Base-by-base conservation (phyloP, 495 filamentous ascomycete genomes). In the Hypoxylon lenormandii region DNA sequence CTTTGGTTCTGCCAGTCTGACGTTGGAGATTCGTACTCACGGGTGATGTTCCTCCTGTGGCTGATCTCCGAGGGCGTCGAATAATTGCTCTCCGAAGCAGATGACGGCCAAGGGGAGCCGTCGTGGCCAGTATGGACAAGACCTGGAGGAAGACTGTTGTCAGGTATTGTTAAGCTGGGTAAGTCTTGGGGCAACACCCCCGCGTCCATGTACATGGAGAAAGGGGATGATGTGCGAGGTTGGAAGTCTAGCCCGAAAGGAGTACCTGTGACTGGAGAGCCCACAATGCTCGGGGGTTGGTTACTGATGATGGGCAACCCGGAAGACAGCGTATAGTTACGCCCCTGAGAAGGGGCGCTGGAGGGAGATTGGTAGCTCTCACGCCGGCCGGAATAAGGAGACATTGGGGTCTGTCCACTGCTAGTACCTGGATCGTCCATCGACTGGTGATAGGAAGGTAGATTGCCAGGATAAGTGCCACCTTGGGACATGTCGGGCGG, bases 41-140 rank as follows among this genome's bases (percentile, higher is more conserved):
- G 67, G n/a, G 42, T 54, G 36, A 66, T 47, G 18, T 55, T 55
- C 22, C 64, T 60, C 45, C 72, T 47, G 33, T 70, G 66, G 26
- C 62, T 51, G 40, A 71, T 57, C 5, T 83, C 82, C n/a, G 83
- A 83, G 5, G 80, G 81, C 1, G 81, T 82, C 18, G 82, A 85
- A 64, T 79, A 82, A 23, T 73, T 79, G 69, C 84, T 86, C 40
- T 82, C 81, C 19, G 81, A 80, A 46, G 79, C 73, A 6, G 84
- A 83, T 33, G 83, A 84, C 3, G 80, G 73, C 77, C 78, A 82
- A 15, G 81, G 78, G 2, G 83, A 84, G 33, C 72, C 77, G n/a
- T 81, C 78, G 38, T 78, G 76, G 36, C 68, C 62, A 59, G 62
- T 30, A 61, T 62, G 61, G 28, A 76, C 58, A 50, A 72, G 72